A percentile compares a stretch with the other conserved stretches of the same genome.
These are phyloP conservation scores for Nyssa sinensis DNA, from an alignment of 148 eudicot species.

Conservation along the genomic window DNA sequence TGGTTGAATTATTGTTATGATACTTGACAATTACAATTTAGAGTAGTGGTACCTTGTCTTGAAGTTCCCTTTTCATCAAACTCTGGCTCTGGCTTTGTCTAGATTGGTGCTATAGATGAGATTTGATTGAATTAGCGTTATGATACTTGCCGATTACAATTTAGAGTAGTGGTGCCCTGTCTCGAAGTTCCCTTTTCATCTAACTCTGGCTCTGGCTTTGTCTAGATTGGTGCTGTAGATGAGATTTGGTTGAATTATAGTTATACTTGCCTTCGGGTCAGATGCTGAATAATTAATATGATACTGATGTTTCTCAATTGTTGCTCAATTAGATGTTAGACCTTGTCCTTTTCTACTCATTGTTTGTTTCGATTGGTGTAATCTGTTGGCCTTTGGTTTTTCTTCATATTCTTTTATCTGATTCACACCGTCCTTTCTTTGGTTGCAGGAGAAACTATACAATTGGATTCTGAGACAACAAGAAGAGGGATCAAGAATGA, in stretches of 20 bases:
- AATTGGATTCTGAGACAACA: conserved; percentile 58
- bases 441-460: conserved; percentile 49
- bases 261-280: background rate
- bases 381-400: background rate
- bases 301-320: background rate
- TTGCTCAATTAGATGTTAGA: background rate
- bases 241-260: background rate
- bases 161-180: too few species aligned
- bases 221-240: background rate
- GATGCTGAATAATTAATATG: background rate
- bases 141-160: too few species aligned
- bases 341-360: background rate
- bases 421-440: background rate
- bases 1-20: too few species aligned
- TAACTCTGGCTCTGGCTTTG: too few species aligned
- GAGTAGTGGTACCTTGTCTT: too few species aligned
- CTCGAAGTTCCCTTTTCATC: too few species aligned
- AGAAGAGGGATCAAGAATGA: conserved; percentile 49
- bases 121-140: too few species aligned
- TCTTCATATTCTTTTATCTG: background rate
- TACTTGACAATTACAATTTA: too few species aligned
- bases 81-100: too few species aligned
- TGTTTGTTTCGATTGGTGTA: background rate
- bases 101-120: too few species aligned
- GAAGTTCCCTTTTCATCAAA: too few species aligned